Evolutionary conservation across 75 land plant genomes (phyloP), one percentile per base, ranked within the genome.

Genomic region (Ceratopteris richardii): DNA sequence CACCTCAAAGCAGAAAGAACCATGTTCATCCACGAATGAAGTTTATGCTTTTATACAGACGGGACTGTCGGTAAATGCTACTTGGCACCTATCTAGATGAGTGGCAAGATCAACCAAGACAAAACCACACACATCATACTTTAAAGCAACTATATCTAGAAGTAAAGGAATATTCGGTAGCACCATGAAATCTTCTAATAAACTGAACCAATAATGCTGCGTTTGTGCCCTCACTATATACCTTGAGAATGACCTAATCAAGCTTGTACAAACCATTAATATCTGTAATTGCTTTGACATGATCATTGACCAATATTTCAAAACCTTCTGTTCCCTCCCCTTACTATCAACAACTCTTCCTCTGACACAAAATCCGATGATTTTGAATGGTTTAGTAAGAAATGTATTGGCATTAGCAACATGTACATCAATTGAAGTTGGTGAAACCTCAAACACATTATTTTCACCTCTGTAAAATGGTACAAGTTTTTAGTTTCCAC

Each of bases 341-440:
- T 64, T 74, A 59, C 66, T 80, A 73, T 85, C 81, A 44, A 88
- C 60, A 11, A 93, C 90, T 50, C 90, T 82, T 9, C 98, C 98
- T 17, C 98, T 90, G 74, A 93, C 76, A 56, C 95, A 93, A 71
- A 93, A 93, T 31, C 98, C 98, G 63, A 95, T 93, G 11, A 93
- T 95, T 94, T 93, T 86, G 57, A 93, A 93, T 39, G 82, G 86
- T 66, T 88, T 77, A 2, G 73, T 23, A 57, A 93, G 52, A 36
- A 68, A 61, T 9, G 81, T 42, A 62, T 89, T 81, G 52, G 63
- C 61, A 71, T 93, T 95, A 58, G 64, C 72, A 62, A 93, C 85
- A 63, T 77, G 55, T 0, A 93, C 73, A 5, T 69, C 66, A 53
- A 88, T 46, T 31, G 80, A 71, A 22, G 87, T 58, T 64, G 98